These are phyloP conservation scores for Mycogone perniciosa DNA, from an alignment of 2,329 filamentous ascomycete species.

Conservation along the genomic window DNA sequence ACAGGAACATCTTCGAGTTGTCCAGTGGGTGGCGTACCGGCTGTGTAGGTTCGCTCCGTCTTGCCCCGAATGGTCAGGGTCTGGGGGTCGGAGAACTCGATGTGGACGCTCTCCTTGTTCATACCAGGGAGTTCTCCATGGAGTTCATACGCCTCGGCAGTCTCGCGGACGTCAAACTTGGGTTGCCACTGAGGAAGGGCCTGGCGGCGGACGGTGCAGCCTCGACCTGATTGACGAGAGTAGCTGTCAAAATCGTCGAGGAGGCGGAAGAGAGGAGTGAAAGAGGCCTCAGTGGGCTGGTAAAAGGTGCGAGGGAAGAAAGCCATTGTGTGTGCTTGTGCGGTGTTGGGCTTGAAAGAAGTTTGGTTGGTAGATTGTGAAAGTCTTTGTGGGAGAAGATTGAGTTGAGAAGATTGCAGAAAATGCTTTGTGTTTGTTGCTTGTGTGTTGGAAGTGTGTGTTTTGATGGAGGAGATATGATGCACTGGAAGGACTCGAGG, in stretches of 20 bases:
- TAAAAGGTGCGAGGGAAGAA: slow-evolving; percentile 51
- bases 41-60: slow-evolving; percentile 57
- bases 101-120: slow-evolving; percentile 64
- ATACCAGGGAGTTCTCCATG: slow-evolving; percentile 75
- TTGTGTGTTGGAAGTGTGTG: slow-evolving; percentile 19
- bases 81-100: slow-evolving; percentile 73
- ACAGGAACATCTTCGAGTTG: slow-evolving; percentile 38
- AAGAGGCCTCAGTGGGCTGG: slow-evolving; percentile 45
- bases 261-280: slow-evolving; percentile 57
- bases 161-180: slow-evolving; percentile 73
- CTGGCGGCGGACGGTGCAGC: slow-evolving; percentile 21
- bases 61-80: slow-evolving; percentile 66
- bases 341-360: neutral
- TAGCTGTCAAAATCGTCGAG: slow-evolving; percentile 59
- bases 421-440: neutral
- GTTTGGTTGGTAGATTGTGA: neutral
- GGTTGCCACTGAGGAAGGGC: slow-evolving; percentile 57
- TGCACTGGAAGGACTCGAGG: neutral
- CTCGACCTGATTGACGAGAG: slow-evolving; percentile 31
- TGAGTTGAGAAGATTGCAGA: neutral
- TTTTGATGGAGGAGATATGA: slow-evolving; percentile 17
- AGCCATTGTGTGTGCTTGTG: slow-evolving; percentile 40
- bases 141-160: slow-evolving; percentile 62
- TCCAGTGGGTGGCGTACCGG: slow-evolving; percentile 43
- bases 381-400: neutral